Base-by-base conservation (phyloP, 2,329 filamentous ascomycete genomes). In the Penicillium sp. region DNA sequence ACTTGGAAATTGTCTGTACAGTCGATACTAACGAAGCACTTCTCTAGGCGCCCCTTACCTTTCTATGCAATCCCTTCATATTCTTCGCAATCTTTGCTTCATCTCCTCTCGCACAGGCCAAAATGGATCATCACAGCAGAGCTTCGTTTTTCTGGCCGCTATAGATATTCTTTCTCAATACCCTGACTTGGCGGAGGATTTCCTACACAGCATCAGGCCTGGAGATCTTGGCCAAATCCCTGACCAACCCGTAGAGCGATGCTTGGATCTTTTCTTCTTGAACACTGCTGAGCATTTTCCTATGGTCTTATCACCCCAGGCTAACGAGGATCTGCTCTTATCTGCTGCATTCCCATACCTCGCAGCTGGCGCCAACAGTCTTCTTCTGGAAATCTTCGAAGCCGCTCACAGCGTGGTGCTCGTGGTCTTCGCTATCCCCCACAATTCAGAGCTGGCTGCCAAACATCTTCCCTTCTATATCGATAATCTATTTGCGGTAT, bases 261-360 rank as follows among this genome's bases (percentile, higher is more conserved):
- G 83, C 18, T 77, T 93, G n/a, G 89, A 94, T 68, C 82, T 96
- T 15, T 96, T 90, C 77, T 96, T 95, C 74, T 82, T 97, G 59
- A 94, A 95, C 68, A 84, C 88, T 0, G 87, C 89, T 2, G 92
- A 96, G 70, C 90, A 96, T 70, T 86, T 96, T 57, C 87, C 90
- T 0, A 78, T 92, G 8, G 77, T 85, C 2, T 74, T 96, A 1
- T 78, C 89, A 0, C 81, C 88, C 0, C 75, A 81, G 3, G 81
- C 84, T 2, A 90, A 86, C 65, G 89, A 95, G 64, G 79, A 84
- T 2, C 79, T 96, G 2, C 82, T 96, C 15, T 79, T 96, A 50
- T 82, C 86, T 31, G 87, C 90, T 1, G 89, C 91, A 6, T 83
- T 85, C 5, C 83, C 88, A 1, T 94, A 96, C 68, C 83, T 97